Percentiles rank a stretch among this genome's conserved stretches.
phyloP scores from a whole-genome alignment of 495 filamentous ascomycete genomes.

The Podospora conica region DNA sequence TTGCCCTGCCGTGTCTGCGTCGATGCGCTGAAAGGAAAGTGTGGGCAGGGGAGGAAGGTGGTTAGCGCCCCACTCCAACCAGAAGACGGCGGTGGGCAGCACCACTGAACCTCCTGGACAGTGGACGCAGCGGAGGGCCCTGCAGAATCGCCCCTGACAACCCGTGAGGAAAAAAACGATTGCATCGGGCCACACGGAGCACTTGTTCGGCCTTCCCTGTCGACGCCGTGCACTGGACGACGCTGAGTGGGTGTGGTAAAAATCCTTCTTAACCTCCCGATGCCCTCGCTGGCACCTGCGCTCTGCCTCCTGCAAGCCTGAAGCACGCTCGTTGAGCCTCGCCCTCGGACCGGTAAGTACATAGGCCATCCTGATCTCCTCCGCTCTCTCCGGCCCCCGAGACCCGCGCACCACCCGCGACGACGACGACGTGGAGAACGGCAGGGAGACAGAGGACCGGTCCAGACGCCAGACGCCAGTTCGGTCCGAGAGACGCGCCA shows the following conservation, averaged over 20 bases:
- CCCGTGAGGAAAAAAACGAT: slow-evolving; percentile 25
- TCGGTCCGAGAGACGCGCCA: neutral
- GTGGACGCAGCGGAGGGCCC: slow-evolving; percentile 9
- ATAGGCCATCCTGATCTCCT: slow-evolving; percentile 2
- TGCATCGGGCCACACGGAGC: slow-evolving; percentile 2
- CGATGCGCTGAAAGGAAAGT: slow-evolving; percentile 2
- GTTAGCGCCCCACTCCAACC: slow-evolving; percentile 19
- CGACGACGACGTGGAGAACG: slow-evolving; percentile 5
- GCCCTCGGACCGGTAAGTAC: slow-evolving; percentile 19
- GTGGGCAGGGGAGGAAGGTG: slow-evolving; percentile 16
- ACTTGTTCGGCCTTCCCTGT: slow-evolving; percentile 31
- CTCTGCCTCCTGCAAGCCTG: slow-evolving; percentile 9
- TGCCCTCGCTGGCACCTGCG: neutral
- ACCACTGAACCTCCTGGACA: neutral
- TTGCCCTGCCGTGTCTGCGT: slow-evolving; percentile 1
- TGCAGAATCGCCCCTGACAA: slow-evolving; percentile 33
- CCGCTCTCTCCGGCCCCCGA: slow-evolving; percentile 12
- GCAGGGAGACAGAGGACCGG: slow-evolving; percentile 2
- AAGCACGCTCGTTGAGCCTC: slow-evolving; percentile 19
- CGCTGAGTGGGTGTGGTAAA: slow-evolving; percentile 21
- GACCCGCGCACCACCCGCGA: slow-evolving; percentile 1
- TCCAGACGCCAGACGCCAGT: neutral
- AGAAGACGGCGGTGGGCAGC: slow-evolving; percentile 8
- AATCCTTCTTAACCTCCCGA: slow-evolving; percentile 30
- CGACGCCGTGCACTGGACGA: slow-evolving; percentile 15